Evolutionary conservation across 352 stramenopile species (phyloP), one percentile per base, ranked within the genome.

Genomic region (Globisporangium perplexum): DNA sequence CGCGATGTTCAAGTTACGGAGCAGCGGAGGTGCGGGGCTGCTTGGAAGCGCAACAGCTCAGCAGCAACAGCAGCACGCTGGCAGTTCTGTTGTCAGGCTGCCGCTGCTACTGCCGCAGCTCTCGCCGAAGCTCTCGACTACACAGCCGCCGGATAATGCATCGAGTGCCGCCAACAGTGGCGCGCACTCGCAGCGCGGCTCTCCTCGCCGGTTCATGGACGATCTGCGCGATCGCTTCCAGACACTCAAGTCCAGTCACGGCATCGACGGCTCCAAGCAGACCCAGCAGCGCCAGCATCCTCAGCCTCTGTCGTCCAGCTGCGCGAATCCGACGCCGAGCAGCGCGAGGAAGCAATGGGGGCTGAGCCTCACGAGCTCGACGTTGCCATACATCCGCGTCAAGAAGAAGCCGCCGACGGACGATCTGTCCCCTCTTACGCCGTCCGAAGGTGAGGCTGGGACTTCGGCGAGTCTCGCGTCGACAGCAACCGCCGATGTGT

Each of bases 321-420:
- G 28, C 22, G 47, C 47, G 17, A 31, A 31, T 31, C 28, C 46
- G 30, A 42, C 28, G 11, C 42, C 30, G 6, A 42, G 50, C 1
- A 59, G 38, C 12, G 56, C 57, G 15, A 52, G 66, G 12, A 66
- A 72, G 39, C 63, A 83, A 42, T 88, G 79, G 79, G 72, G 74
- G 0, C 52, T 89, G 22, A 69, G 80, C 43, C 55, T 89, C 36
- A 74, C 73, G 49, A 86, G 81, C 59, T 53, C 69, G 10, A 62
- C 77, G 18, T 56, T 92, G 8, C 79, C 79, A 2, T 85, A 84
- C 61, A 88, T 92, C 47, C 81, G 77, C 8, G 50, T 76, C 47
- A 87, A 86, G 59, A 89, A 89, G 56, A 85, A 83, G 38, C 63
- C 57, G 4, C 57, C 69, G 4, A 41, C 66, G 7, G 53, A 63